These are phyloP conservation scores for Clitopilus passeckerianus DNA, from an alignment of 768 basidiomycete species.

Conservation along the genomic window DNA sequence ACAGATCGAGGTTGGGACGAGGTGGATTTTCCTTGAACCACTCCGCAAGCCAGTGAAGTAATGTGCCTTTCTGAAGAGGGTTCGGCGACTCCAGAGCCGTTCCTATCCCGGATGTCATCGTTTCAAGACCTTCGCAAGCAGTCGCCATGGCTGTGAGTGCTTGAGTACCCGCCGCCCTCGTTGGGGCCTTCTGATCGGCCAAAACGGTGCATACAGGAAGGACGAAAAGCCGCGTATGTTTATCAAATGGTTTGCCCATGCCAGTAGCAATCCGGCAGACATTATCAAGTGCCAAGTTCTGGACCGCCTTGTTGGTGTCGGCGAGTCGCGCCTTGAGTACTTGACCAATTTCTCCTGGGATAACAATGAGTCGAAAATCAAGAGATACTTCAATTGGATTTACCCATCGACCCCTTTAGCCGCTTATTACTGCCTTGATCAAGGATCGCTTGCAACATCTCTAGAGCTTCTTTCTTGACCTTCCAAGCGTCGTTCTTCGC, in stretches of 20 bases:
- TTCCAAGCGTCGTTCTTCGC: slow-evolving; percentile 96
- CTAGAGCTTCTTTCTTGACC: slow-evolving; percentile 91
- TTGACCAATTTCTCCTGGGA: slow-evolving; percentile 81
- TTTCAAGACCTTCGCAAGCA: slow-evolving; percentile 81
- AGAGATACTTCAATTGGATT: slow-evolving; percentile 9
- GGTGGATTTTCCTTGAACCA: slow-evolving; percentile 69
- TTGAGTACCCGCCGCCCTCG: slow-evolving; percentile 72
- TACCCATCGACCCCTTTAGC: slow-evolving; percentile 86
- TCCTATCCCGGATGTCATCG: slow-evolving; percentile 73
- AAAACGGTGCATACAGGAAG: slow-evolving; percentile 78
- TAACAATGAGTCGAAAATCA: slow-evolving; percentile 3
- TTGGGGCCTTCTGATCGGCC: slow-evolving; percentile 88
- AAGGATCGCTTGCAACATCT: slow-evolving; percentile 73
- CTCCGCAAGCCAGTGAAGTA: slow-evolving; percentile 77
- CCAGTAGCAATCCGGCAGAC: slow-evolving; percentile 86
- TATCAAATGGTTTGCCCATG: slow-evolving; percentile 96
- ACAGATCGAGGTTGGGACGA: slow-evolving; percentile 57
- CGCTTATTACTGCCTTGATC: slow-evolving; percentile 93
- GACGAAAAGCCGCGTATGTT: slow-evolving; percentile 73
- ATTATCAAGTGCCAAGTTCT: slow-evolving; percentile 84
- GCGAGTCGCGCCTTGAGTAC: slow-evolving; percentile 83
- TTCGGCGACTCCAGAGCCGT: slow-evolving; percentile 82
- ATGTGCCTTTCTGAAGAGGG: slow-evolving; percentile 77
- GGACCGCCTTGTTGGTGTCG: slow-evolving; percentile 94
- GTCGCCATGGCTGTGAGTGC: slow-evolving; percentile 80